Base-by-base conservation (phyloP, 2,329 filamentous ascomycete genomes). In the Venturia pyrina region DNA sequence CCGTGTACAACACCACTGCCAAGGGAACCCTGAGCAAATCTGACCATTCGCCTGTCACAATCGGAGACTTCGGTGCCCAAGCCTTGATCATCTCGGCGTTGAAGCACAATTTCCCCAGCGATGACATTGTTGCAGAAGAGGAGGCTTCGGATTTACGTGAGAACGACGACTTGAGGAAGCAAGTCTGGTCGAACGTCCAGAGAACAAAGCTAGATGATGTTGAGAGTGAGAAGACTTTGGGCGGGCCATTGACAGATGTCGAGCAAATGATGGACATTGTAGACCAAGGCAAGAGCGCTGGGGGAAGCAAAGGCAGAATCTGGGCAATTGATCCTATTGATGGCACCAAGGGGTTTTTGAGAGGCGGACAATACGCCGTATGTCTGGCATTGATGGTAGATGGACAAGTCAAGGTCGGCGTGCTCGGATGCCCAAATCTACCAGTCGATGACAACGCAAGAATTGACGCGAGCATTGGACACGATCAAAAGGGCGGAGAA, bases 271-370 rank as follows among this genome's bases (percentile, higher is more conserved):
- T 85, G 68, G 79, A 84, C 63, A 81, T 82, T 41, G 82, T 86
- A 68, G 84, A 86, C 70, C 77, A 79, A 69, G 84, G 84, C 41
- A 85, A 84, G 74, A 90, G 87, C 77, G 78, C 84, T 66, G 91
- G 91, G 67, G 91, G 91, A 37, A 76, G 79, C 68, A 83, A 81
- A 69, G 92, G 91, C 68, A 84, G 91, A 68, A 91, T 98, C 76
- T 99, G 95, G 95, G 90, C 93, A 50, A 87, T 99, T 66, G 95
- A 99, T 77, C 95, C 95, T 67, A 97, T 99, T 69, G 95, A 99
- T 77, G 95, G 95, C 70, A 99, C 95, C 65, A 96, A 97, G 80
- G 96, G 95, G 40, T 99, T 99, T 80, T 82, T 99, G 68, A 86
- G 96, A 68, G 95, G 95, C 64, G 96, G 93, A 48, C 95, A 99